Percentiles rank a stretch among this genome's conserved stretches.
phyloP scores from a whole-genome alignment of 2,329 filamentous ascomycete species.

The Parafenestella ontariensis region DNA sequence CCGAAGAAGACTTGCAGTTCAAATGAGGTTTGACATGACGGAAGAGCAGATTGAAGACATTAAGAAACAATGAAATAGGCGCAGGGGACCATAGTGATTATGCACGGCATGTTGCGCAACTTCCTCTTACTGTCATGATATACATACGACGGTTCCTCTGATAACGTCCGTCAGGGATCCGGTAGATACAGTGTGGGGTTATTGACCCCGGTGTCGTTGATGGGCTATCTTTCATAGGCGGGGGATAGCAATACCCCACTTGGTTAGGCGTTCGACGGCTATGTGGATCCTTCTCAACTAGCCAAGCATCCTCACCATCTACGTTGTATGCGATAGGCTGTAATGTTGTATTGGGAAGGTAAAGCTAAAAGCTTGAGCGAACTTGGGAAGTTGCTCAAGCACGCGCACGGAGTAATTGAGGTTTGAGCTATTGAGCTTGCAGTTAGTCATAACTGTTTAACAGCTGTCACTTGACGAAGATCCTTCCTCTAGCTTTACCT shows the following conservation, averaged over 20 bases:
- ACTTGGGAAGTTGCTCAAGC: too few species aligned
- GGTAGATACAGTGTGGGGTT: conserved; percentile 21
- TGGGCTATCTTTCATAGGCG: conserved; percentile 14
- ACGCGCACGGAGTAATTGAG: too few species aligned
- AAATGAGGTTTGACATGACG: not conserved
- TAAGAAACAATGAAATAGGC: not conserved
- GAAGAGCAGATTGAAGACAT: not conserved
- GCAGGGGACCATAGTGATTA: not conserved
- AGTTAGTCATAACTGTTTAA: too few species aligned
- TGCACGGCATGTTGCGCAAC: conserved; percentile 11
- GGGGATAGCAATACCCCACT: conserved; percentile 32
- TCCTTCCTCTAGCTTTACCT: too few species aligned
- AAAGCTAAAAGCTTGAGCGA: not conserved
- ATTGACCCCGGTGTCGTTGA: conserved; percentile 16
- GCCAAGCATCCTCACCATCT: conserved; percentile 5
- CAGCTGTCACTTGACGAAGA: too few species aligned
- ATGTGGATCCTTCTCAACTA: conserved; percentile 11
- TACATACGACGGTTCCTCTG: conserved; percentile 4
- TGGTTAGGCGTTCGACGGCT: conserved; percentile 16
- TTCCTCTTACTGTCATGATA: conserved; percentile 7
- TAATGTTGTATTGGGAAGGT: not conserved
- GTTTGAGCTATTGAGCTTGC: too few species aligned
- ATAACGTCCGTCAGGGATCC: conserved; percentile 15
- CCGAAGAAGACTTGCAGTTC: not conserved
- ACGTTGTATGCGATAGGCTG: conserved; percentile 10